Base-by-base conservation (phyloP, 2,329 filamentous ascomycete species). In the Venturia effusa region DNA sequence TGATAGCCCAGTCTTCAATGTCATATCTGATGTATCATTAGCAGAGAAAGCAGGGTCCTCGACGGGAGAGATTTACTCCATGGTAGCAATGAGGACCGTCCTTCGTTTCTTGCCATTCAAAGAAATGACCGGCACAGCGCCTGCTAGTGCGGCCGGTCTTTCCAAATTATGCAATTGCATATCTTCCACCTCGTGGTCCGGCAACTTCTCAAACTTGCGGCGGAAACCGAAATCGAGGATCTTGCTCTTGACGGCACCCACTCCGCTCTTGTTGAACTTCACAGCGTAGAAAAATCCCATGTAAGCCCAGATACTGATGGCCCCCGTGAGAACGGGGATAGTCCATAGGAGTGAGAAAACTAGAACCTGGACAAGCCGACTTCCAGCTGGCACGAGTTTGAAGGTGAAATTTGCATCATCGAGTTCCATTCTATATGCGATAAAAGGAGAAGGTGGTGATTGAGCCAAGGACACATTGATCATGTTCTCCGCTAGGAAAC, bases 1-100 rank as follows among this genome's bases (percentile, higher is more conserved):
- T 88, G 74, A 88, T 85, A 4, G 74, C 79, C 83, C 86, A 88
- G 70, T 88, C 86, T 64, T 86, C 83, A 66, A 88, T 88, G 66
- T 88, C 84, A 73, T 88, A 88, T 72, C 82, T 57, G 30, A 17
- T n/a, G 27, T n/a, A n/a, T 32, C 30, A n/a, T 57, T 57, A 57
- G 30, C 27, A 57, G 4, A 57, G 7, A 34, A 34, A 57, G 1
- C 10, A 4, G n/a, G 13, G 4, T 11, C 2, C 3, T 27, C 3
- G 3, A 27, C 7, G 11, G 1, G 13, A 4, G 45, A 51, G n/a
- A 19, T 24, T 15, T 15, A 51, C 45, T 51, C 45, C 45, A 51
- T 51, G 27, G 45, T 51, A 24, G 45, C 45, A 27, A 51, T 51
- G 8, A 51, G 45, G 13, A 57, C 30, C 19, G 51, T 57, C 19